A percentile compares a stretch with the other conserved stretches of the same genome.
Evolutionary conservation across 768 basidiomycete species (phyloP).

Genomic region (Crassisporium funariophilum): DNA sequence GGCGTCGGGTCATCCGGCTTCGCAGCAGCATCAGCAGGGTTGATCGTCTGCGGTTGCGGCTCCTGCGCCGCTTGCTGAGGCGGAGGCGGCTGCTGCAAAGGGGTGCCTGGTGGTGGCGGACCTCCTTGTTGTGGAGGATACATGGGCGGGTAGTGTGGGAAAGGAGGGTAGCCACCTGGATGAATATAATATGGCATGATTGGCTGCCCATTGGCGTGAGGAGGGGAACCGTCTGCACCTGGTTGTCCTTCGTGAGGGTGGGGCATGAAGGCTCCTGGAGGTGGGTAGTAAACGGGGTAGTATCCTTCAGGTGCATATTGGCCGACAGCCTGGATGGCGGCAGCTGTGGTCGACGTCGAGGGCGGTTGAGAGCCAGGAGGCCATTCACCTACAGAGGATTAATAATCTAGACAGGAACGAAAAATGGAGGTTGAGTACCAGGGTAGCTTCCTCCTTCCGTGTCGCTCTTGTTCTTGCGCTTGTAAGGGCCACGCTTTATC

Average conservation of each 20-base stretch:
- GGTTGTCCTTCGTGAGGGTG: conserved; percentile 36
- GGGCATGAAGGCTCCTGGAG: conserved; percentile 34
- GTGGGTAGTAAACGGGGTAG: conserved; percentile 43
- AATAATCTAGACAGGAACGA: too few relatives aligned
- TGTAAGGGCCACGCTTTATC: conserved; percentile 87
- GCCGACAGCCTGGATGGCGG: conserved; percentile 34
- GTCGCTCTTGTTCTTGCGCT: conserved; percentile 51
- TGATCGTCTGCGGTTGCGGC: conserved; percentile 27
- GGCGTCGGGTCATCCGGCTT: conserved; percentile 25
- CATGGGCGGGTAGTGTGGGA: conserved; percentile 38
- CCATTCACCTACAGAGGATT: conserved; percentile 39
- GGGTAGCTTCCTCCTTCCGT: conserved; percentile 18
- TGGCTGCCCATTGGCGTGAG: conserved; percentile 37
- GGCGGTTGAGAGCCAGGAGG: conserved; percentile 24
- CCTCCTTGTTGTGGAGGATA: conserved; percentile 29
- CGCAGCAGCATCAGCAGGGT: conserved; percentile 29
- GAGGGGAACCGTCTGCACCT: conserved; percentile 26
- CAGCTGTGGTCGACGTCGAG: conserved; percentile 24
- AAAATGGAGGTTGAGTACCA: conserved; percentile 16
- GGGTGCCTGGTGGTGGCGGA: conserved; percentile 16
- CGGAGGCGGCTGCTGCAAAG: conserved; percentile 14
- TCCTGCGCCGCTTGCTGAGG: conserved; percentile 12
- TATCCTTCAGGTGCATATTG: conserved; percentile 42
- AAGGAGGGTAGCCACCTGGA: conserved; percentile 37
- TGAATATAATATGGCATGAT: conserved; percentile 44